Evolutionary conservation across 495 filamentous ascomycete genomes (phyloP), one percentile per base, ranked within the genome.

Genomic region (Aspergillus asperescens): DNA sequence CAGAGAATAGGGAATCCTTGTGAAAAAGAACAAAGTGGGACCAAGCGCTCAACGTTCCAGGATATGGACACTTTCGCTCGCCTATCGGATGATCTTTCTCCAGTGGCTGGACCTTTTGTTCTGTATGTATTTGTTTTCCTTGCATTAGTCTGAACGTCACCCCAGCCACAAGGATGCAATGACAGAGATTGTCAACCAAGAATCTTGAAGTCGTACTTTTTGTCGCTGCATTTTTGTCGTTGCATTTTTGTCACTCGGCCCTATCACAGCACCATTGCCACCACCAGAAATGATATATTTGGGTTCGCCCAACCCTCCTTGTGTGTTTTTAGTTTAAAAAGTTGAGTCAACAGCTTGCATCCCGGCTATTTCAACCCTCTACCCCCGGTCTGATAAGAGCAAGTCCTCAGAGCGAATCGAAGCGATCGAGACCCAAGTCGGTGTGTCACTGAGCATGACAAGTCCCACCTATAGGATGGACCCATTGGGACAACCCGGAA

Each of bases 111-210:
- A 42, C 31, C 48, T 45, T 27, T 24, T 20, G 19, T 39, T 48
- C 52, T 57, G 57, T 58, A 55, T 32, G 57, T 60, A 60, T 63
- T 57, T 57, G 61, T 55, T 61, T 59, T 61, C 58, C 58, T 57
- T 63, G 58, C 61, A 61, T 63, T 60, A 63, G 58, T 35, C 32
- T 58, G 51, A 34, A 54, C 34, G 52, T 58, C 55, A 59, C 52
- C 48, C 34, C 53, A 51, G 58, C 61, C 58, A 63, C 55, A 43
- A 49, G 34, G 44, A 32, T 27, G 42, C 29, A 45, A 34, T 55
- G 54, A 51, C 52, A 61, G 41, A 37, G 35, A 18, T 45, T 29
- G 28, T 42, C 53, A 38, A 27, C 43, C 37, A 9, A 37, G 40
- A 38, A 29, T 54, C 22, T 45, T 25, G 31, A 40, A 38, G 41